These are phyloP conservation scores for Cichorium intybus DNA, from an alignment of 140 eudicot species.

Conservation along the genomic window DNA sequence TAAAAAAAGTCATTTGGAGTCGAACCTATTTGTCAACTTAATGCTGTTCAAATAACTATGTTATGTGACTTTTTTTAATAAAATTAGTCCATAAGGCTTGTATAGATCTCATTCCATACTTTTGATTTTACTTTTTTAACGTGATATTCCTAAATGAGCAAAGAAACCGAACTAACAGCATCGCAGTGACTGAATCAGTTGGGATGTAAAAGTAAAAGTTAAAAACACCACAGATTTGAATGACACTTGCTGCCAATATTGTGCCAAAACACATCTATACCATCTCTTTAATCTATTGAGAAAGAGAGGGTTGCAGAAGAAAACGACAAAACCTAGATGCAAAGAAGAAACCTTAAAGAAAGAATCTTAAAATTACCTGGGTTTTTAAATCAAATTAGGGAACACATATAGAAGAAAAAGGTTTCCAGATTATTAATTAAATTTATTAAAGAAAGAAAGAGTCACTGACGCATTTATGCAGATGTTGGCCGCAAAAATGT, in stretches of 20 bases:
- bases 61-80: no score
- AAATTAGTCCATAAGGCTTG: background rate
- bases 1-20: background rate
- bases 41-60: no score
- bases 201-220: slow-evolving; percentile 24
- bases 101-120: no score
- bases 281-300: slow-evolving; percentile 19
- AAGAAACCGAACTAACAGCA: slow-evolving; percentile 27
- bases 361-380: slow-evolving; percentile 4
- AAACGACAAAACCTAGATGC: slow-evolving; percentile 47
- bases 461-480: slow-evolving; percentile 31
- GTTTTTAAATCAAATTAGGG: background rate
- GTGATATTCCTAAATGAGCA: slow-evolving; percentile 15
- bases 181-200: slow-evolving; percentile 66
- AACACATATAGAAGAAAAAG: background rate
- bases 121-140: background rate
- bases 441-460: slow-evolving; percentile 1
- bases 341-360: slow-evolving; percentile 19
- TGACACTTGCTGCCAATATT: slow-evolving; percentile 30
- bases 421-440: background rate
- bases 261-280: slow-evolving; percentile 24
- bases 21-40: background rate
- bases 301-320: slow-evolving; percentile 29
- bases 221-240: slow-evolving; percentile 31
- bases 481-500: slow-evolving; percentile 43